Conservation (phyloP, 352 stramenopile species). For the Thalassiosira exigua region DNA sequence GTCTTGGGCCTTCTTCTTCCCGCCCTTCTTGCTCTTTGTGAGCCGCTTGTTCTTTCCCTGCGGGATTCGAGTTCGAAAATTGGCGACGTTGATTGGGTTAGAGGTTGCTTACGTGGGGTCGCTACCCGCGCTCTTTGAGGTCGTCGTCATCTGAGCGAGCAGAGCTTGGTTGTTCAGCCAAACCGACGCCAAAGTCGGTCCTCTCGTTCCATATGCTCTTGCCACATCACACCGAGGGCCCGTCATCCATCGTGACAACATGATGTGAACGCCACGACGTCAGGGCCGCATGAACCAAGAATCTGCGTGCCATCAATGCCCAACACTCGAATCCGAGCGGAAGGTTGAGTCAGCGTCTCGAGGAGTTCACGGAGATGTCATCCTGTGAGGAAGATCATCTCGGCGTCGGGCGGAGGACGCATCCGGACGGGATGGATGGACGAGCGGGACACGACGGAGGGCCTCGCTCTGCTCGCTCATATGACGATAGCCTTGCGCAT, state of each 20-base stretch:
- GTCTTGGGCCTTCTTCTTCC: slow-evolving; percentile 91
- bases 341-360: no score
- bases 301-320: no score
- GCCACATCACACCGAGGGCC: no score
- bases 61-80: background rate
- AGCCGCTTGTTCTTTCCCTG: slow-evolving; percentile 87
- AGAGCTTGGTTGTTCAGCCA: no score
- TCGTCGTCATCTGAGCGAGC: slow-evolving; percentile 26
- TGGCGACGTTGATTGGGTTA: background rate
- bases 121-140: no score
- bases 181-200: no score
- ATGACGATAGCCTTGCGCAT: slow-evolving; percentile 47
- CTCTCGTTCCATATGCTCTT: no score
- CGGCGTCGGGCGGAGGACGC: background rate
- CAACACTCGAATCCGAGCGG: no score
- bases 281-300: no score
- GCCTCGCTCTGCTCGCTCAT: slow-evolving; percentile 22
- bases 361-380: no score
- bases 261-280: no score
- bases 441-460: background rate
- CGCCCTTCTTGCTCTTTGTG: slow-evolving; percentile 86
- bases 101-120: background rate
- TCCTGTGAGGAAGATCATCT: background rate
- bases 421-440: background rate
- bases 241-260: no score